These are phyloP conservation scores for Ligustrum vulgare DNA, from an alignment of 257 asterid genomes.

Conservation along the genomic window DNA sequence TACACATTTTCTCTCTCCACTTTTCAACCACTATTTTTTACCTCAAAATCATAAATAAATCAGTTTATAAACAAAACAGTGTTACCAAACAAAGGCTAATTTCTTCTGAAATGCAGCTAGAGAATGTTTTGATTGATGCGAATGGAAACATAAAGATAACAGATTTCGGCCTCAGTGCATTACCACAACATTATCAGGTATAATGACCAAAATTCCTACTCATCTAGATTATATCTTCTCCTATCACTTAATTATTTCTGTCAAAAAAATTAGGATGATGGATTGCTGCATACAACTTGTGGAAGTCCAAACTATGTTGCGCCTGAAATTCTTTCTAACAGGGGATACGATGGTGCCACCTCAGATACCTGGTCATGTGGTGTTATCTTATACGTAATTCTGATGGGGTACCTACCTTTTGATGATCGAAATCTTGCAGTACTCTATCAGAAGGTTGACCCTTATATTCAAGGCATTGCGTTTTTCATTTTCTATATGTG, in stretches of 20 bases:
- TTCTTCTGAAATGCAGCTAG: slow-evolving; percentile 59
- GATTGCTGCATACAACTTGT: slow-evolving; percentile 91
- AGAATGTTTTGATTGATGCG: slow-evolving; percentile 78
- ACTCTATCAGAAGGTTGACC: slow-evolving; percentile 88
- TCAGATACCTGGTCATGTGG: slow-evolving; percentile 99
- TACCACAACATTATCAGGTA: slow-evolving; percentile 96
- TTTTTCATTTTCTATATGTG: slow-evolving; percentile 6
- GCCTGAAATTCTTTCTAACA: slow-evolving; percentile 86
- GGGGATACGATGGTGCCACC: slow-evolving; percentile 92
- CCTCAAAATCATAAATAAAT: no score
- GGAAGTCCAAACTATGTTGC: slow-evolving; percentile 99
- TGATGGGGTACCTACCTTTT: slow-evolving; percentile 93
- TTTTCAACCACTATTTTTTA: no score
- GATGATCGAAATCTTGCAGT: slow-evolving; percentile 96
- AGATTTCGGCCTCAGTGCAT: slow-evolving; percentile 99
- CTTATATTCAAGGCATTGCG: neutral
- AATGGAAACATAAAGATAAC: slow-evolving; percentile 75
- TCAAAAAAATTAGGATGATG: slow-evolving; percentile 64
- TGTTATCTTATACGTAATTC: slow-evolving; percentile 84
- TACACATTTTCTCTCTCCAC: no score
- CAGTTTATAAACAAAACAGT: no score
- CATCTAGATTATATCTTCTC: slow-evolving; percentile 3
- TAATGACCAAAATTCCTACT: neutral
- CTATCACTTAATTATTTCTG: slow-evolving; percentile 13
- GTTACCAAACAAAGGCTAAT: no score